These are phyloP conservation scores for Cordyceps militaris DNA, from an alignment of 2,329 filamentous ascomycete genomes.

Conservation along the genomic window DNA sequence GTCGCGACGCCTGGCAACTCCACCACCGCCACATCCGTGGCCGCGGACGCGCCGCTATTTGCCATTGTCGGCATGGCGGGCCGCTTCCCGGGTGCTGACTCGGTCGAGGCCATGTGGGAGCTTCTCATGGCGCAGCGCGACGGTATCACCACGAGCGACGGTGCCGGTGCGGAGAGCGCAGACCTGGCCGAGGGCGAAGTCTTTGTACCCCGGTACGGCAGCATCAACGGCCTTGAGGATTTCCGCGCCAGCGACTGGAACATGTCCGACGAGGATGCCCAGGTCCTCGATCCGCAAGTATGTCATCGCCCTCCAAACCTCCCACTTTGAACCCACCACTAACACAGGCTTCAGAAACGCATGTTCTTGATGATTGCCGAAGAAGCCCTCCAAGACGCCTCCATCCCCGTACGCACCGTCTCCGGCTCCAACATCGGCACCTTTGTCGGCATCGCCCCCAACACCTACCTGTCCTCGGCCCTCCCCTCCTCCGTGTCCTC, in stretches of 20 bases:
- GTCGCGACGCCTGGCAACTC: neutral
- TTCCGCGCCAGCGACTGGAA: neutral
- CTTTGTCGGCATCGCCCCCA: conserved; percentile 15
- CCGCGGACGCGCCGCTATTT: conserved; percentile 24
- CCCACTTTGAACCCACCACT: neutral
- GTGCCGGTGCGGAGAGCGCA: conserved; percentile 17
- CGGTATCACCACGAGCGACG: conserved; percentile 15
- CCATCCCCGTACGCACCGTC: neutral
- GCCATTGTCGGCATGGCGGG: conserved; percentile 37
- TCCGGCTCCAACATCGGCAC: conserved; percentile 13
- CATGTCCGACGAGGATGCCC: conserved; percentile 2
- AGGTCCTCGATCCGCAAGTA: neutral
- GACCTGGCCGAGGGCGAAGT: neutral
- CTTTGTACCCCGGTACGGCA: conserved; percentile 4
- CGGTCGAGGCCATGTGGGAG: conserved; percentile 16
- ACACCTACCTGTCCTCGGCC: conserved; percentile 12
- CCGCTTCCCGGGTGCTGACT: conserved; percentile 30
- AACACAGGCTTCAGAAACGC: neutral
- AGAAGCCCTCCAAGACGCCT: neutral
- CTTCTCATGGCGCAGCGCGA: conserved; percentile 20
- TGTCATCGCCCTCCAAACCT: neutral
- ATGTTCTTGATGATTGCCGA: conserved; percentile 1
- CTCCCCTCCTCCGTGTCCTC: neutral
- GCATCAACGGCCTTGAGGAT: neutral
- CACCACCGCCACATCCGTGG: neutral